Percentiles rank a stretch among this genome's conserved stretches.
Conservation (phyloP, 2,329 filamentous ascomycete genomes). For the Botryotinia calthae region DNA sequence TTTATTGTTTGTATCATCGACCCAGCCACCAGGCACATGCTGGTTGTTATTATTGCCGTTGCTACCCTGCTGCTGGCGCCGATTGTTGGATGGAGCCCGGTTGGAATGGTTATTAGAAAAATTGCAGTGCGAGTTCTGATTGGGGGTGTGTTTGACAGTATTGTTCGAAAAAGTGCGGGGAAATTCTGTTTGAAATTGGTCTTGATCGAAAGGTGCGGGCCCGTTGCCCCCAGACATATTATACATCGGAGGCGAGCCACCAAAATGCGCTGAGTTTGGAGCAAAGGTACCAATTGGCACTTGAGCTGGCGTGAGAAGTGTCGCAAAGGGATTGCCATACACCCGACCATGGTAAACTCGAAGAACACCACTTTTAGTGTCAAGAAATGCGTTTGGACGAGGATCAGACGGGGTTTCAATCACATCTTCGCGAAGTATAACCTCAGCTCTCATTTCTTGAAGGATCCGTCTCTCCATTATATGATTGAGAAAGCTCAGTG, state of each 20-base stretch:
- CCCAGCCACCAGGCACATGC: slow-evolving; percentile 25
- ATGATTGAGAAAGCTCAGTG: neutral
- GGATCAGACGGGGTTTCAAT: slow-evolving; percentile 53
- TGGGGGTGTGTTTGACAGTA: neutral
- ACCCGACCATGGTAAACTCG: slow-evolving; percentile 57
- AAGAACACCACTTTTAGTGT: slow-evolving; percentile 50
- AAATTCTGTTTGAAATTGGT: neutral
- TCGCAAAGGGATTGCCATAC: slow-evolving; percentile 51
- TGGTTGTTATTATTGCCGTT: neutral
- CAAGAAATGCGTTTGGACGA: slow-evolving; percentile 58
- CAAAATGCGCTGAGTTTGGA: slow-evolving; percentile 32
- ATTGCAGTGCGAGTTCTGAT: slow-evolving; percentile 7
- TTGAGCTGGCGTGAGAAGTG: slow-evolving; percentile 46
- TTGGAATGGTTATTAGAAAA: slow-evolving; percentile 1
- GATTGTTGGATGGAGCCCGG: neutral
- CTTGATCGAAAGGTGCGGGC: neutral
- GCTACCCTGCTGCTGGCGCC: neutral
- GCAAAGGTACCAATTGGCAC: slow-evolving; percentile 43
- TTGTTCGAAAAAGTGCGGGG: neutral
- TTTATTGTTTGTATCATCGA: slow-evolving; percentile 19
- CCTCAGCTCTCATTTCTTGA: slow-evolving; percentile 18
- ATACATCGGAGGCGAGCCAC: slow-evolving; percentile 33
- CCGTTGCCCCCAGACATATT: neutral
- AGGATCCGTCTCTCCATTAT: slow-evolving; percentile 17
- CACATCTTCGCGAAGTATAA: slow-evolving; percentile 49